phyloP scores from a whole-genome alignment of 352 stramenopile species.

The Pythium folliculosum region DNA sequence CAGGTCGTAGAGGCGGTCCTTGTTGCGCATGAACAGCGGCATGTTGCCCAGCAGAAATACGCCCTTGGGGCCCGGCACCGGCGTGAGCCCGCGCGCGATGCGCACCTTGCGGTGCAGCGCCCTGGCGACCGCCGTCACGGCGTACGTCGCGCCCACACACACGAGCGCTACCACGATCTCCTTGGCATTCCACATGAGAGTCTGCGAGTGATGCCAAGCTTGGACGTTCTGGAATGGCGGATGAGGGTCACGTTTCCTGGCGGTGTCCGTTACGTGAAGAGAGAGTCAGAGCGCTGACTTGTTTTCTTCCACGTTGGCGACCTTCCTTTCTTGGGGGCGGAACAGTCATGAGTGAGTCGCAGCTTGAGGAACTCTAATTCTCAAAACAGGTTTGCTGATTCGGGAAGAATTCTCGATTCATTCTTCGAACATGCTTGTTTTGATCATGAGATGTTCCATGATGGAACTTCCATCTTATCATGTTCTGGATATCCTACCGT shows the following conservation, averaged over 20 bases:
- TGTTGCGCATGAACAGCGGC: slow-evolving; percentile 50
- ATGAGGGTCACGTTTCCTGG: neutral
- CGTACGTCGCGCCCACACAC: slow-evolving; percentile 12
- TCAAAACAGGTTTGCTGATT: too few relatives aligned
- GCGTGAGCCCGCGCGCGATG: slow-evolving; percentile 48
- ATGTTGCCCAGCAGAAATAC: slow-evolving; percentile 57
- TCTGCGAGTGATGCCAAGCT: neutral
- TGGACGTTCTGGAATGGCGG: neutral
- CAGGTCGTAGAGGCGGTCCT: slow-evolving; percentile 59
- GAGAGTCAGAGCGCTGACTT: neutral
- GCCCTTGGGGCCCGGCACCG: slow-evolving; percentile 43
- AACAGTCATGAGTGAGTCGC: too few relatives aligned
- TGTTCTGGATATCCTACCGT: too few relatives aligned
- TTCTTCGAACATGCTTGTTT: too few relatives aligned
- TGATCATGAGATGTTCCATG: too few relatives aligned
- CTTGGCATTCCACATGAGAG: neutral
- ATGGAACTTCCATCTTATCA: too few relatives aligned
- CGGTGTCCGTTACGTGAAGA: neutral
- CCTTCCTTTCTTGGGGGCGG: too few relatives aligned
- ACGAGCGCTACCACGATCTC: slow-evolving; percentile 17
- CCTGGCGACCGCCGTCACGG: slow-evolving; percentile 9
- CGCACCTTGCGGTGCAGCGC: slow-evolving; percentile 49
- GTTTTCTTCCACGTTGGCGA: neutral
- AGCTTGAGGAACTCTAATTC: too few relatives aligned
- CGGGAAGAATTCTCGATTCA: too few relatives aligned